Base-by-base conservation (phyloP, 2,329 filamentous ascomycete species). In the Venturia pyrina region DNA sequence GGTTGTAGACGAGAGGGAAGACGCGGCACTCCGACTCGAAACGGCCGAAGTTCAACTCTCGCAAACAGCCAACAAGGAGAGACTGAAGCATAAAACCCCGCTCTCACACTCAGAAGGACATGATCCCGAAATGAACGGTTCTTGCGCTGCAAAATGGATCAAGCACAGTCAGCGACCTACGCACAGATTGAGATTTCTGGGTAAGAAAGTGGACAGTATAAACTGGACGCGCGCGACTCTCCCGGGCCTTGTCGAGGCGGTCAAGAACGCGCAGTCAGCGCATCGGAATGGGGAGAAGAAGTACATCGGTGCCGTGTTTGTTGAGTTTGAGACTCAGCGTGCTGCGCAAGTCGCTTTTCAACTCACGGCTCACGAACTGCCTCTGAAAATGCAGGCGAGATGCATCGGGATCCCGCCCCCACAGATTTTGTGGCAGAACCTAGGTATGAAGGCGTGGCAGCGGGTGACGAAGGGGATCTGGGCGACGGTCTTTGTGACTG, bases 121-220 rank as follows among this genome's bases (percentile, higher is more conserved):
- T 24, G 62, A 53, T 24, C 41, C 41, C 2, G 17, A 53, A 3
- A 53, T 91, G 73, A 85, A 88, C 40, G 90, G 87, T 66, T 86
- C 84, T 28, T 79, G 91, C 46, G 89, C 90, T 21, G 85, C 87
- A 15, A 73, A 75, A 64, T 80, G 77, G 74, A 67, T 76, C 48
- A 74, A 75, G 64, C 60, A 62, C 13, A 60, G 41, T 43, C 21
- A 90, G 70, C 84, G 91, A 44, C 91, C 91, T 0, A 86, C 87
- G 1, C 91, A 96, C 72, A 85, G 86, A 43, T 79, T 86, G 63
- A 89, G 88, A 71, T 81, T 96, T 41, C 81, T 92, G 68, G 89
- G 91, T 68, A 85, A 89, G 70, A 93, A 95, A 75, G 89, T 95
- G n/a, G 92, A 98, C 76, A 93, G 91, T 0, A 96, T 99, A 74